Evolutionary conservation across 345 rosid species (phyloP), one percentile per base, ranked within the genome.

Genomic region (Kernera saxatilis): DNA sequence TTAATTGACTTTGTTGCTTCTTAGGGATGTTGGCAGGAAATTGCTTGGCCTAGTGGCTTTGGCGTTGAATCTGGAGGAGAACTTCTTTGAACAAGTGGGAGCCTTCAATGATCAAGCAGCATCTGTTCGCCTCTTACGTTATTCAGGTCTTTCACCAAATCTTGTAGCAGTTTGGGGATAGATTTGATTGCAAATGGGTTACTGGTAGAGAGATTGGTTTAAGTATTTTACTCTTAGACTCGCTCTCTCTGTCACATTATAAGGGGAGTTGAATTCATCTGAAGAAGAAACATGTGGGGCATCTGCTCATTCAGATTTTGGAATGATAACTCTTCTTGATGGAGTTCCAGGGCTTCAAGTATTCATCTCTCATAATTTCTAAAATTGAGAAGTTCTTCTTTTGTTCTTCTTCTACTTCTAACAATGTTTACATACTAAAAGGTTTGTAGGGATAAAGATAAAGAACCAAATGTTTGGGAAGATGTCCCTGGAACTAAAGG

Each of bases 321-420:
- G 97, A 72, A 82, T 86, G 88, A 39, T 88, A 27, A 86, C 98
- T 78, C 91, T 88, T 80, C 87, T 88, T 49, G 90, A 93, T 78
- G 97, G 91, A 37, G 87, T 88, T 73, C 87, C 86, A 25, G 97
- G 98, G 51, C 93, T 93, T 61, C 98, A 93, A 84, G 96, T 78
- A 81, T 64, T 60, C 44, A 9, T 21, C 41, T 35, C 51, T 68
- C 30, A 36, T 58, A 32, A 13, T 19, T 11, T 44, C 23, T 10
- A 22, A 36, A 56, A 30, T 19, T 21, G 29, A 23, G 44, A 11
- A 2, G 3, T 19, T 56, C 3, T 12, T 41, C 5, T 57, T 50
- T n/a, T n/a, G n/a, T n/a, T n/a, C n/a, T n/a, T n/a, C n/a, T n/a
- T n/a, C 63, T 41, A 45, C 43, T 37, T 58, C 3, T 48, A 41